phyloP scores from a whole-genome alignment of 495 filamentous ascomycete genomes.

The Neurospora sublineolata region DNA sequence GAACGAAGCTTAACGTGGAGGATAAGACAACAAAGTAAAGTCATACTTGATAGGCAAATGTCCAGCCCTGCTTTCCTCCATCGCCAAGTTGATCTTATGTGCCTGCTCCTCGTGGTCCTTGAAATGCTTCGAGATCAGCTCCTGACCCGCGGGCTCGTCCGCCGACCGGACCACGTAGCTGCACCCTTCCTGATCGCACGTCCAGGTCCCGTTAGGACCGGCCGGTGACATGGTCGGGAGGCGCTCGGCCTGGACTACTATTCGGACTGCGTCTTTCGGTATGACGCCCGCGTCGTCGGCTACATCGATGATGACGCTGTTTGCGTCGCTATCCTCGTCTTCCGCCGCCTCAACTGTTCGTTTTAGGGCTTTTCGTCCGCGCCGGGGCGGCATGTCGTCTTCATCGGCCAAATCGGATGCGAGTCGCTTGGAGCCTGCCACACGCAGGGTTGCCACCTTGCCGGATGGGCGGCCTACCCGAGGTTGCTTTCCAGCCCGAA shows the following conservation, averaged over 20 bases:
- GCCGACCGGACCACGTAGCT: constrained; percentile 48
- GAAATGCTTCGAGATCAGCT: constrained; percentile 53
- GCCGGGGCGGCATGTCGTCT: constrained; percentile 4
- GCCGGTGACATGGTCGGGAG: constrained; percentile 34
- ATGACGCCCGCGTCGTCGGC: constrained; percentile 1
- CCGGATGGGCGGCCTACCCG: constrained; percentile 18
- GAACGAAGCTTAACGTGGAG: neutral
- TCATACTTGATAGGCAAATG: constrained; percentile 49
- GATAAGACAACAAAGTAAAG: neutral
- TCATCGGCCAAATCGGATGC: constrained; percentile 24
- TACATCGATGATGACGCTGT: constrained; percentile 14
- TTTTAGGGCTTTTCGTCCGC: constrained; percentile 16
- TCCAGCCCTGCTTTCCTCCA: constrained; percentile 41
- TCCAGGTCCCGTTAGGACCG: constrained; percentile 55
- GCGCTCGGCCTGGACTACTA: constrained; percentile 33
- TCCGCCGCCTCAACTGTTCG: constrained; percentile 21
- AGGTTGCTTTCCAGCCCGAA: constrained; percentile 5
- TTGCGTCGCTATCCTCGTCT: constrained; percentile 25
- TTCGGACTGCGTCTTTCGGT: constrained; percentile 15
- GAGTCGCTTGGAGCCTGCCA: constrained; percentile 20
- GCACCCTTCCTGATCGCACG: constrained; percentile 59
- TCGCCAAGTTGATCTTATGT: constrained; percentile 41
- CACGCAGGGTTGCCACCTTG: constrained; percentile 25
- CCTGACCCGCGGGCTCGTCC: constrained; percentile 43
- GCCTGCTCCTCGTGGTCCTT: constrained; percentile 51